Conservation (phyloP, 2,329 filamentous ascomycete genomes). For the Fusarium coffeatum region DNA sequence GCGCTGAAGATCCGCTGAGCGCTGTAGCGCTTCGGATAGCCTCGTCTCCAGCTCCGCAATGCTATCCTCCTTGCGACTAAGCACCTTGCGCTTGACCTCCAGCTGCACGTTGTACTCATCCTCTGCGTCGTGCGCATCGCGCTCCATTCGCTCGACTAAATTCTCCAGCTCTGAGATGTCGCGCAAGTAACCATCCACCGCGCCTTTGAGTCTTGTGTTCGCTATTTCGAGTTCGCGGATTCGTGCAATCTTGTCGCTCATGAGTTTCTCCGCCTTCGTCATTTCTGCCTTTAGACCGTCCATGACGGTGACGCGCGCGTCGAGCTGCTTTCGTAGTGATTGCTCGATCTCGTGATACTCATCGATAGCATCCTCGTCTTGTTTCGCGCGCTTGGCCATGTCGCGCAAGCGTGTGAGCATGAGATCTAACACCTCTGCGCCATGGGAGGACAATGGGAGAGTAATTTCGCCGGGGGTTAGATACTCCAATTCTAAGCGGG, state of each 20-base stretch:
- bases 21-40: conserved; percentile 56
- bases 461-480: conserved; percentile 68
- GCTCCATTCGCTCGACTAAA: conserved; percentile 63
- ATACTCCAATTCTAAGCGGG: conserved; percentile 71
- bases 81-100: conserved; percentile 50
- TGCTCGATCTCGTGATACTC: conserved; percentile 69
- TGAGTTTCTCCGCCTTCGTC: conserved; percentile 46
- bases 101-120: conserved; percentile 51
- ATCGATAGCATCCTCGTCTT: conserved; percentile 67
- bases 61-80: conserved; percentile 53
- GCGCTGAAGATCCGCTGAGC: conserved; percentile 53
- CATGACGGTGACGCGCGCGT: conserved; percentile 63
- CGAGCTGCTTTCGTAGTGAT: conserved; percentile 67
- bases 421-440: conserved; percentile 67
- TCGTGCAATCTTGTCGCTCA: conserved; percentile 54
- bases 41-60: conserved; percentile 59
- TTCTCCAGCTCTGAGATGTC: conserved; percentile 66
- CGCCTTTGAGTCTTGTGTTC: conserved; percentile 62
- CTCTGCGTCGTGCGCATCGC: conserved; percentile 47
- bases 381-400: conserved; percentile 59
- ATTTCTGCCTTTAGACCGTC: conserved; percentile 60
- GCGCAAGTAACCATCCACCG: conserved; percentile 63
- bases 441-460: conserved; percentile 63
- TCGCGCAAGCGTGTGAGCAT: conserved; percentile 63
- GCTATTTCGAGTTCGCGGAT: conserved; percentile 62